Percentiles rank a stretch among this genome's conserved stretches.
Evolutionary conservation across 345 rosid genomes (phyloP).

Genomic region (Eucalyptus leucophloia): DNA sequence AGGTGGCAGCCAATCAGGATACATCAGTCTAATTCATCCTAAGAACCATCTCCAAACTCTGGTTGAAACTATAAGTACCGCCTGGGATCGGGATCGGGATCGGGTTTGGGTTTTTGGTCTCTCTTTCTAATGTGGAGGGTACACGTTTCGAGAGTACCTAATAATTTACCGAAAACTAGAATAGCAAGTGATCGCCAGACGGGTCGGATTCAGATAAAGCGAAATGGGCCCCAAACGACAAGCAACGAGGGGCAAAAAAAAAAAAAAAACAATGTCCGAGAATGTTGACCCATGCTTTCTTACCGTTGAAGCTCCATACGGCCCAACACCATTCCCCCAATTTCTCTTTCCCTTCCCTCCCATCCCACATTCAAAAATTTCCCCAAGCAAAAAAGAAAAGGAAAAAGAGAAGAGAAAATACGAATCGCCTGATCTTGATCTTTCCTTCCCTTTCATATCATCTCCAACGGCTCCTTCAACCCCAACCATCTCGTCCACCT

Average conservation of each 20-base stretch:
- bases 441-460: not conserved
- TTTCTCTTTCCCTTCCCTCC: not conserved
- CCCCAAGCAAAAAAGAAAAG: not conserved
- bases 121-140: not conserved
- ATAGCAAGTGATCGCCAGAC: not conserved
- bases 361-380: not conserved
- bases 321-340: not conserved
- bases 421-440: not conserved
- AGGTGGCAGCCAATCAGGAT: not conserved
- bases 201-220: not conserved
- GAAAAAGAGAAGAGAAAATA: not conserved
- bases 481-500: not conserved
- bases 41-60: not conserved
- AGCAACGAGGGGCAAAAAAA: not conserved
- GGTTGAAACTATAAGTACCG: not conserved
- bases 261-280: not conserved
- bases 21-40: not conserved
- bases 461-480: constrained; percentile 32
- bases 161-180: not conserved
- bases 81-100: not conserved
- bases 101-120: not conserved
- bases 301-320: constrained; percentile 16
- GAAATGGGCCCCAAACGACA: not conserved
- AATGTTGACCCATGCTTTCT: not conserved
- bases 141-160: not conserved